phyloP scores from a whole-genome alignment of 2,329 filamentous ascomycete species.

The Pseudocercospora musae region DNA sequence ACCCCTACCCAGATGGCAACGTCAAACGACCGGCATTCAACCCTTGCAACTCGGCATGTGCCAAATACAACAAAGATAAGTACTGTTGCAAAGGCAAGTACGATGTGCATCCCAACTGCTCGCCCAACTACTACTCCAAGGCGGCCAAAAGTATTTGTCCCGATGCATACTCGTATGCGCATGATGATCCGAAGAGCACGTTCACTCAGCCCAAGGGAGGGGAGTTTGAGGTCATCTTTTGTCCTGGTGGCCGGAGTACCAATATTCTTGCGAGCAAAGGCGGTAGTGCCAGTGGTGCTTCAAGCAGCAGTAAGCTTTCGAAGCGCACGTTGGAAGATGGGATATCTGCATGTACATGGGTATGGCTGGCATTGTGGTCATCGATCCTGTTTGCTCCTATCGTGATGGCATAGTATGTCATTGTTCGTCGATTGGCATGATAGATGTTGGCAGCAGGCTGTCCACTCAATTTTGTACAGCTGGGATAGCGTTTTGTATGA shows the following conservation, averaged over 20 bases:
- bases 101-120: slow-evolving; percentile 61
- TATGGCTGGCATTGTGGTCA: slow-evolving; percentile 6
- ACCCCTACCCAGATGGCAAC: slow-evolving; percentile 74
- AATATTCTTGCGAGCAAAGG: slow-evolving; percentile 41
- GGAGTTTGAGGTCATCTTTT: slow-evolving; percentile 76
- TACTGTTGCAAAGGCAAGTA: slow-evolving; percentile 76
- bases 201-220: slow-evolving; percentile 62
- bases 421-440: neutral
- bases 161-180: slow-evolving; percentile 77
- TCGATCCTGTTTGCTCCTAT: neutral
- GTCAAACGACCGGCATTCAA: slow-evolving; percentile 69
- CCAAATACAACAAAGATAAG: slow-evolving; percentile 61
- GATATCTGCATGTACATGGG: neutral
- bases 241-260: slow-evolving; percentile 57
- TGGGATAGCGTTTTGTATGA: neutral
- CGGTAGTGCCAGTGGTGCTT: neutral
- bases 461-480: neutral
- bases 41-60: slow-evolving; percentile 74
- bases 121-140: slow-evolving; percentile 64
- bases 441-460: neutral
- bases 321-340: neutral
- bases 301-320: neutral
- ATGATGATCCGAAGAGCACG: slow-evolving; percentile 56
- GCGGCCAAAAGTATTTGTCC: slow-evolving; percentile 73
- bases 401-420: slow-evolving; percentile 2